phyloP scores from a whole-genome alignment of 805 yeast species.

The Candida michaelii region DNA sequence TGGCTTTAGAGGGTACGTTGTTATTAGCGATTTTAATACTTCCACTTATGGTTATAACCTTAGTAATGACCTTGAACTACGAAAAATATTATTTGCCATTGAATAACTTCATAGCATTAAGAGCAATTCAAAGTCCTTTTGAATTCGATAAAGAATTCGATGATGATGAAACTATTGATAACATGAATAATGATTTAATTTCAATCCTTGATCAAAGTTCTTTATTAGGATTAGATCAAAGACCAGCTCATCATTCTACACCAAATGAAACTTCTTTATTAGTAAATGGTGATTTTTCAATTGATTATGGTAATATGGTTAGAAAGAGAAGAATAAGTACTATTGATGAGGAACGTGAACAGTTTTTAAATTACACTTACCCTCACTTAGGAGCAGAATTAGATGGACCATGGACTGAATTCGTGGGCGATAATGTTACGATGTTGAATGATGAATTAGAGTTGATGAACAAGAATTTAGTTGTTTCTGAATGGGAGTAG shows the following conservation, averaged over 20 bases:
- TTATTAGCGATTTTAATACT: slow-evolving; percentile 46
- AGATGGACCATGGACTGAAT: slow-evolving; percentile 60
- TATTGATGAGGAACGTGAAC: slow-evolving; percentile 58
- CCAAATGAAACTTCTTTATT: slow-evolving; percentile 23
- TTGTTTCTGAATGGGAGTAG: slow-evolving; percentile 40
- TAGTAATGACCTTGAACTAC: slow-evolving; percentile 48
- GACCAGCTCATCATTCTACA: not conserved
- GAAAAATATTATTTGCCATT: slow-evolving; percentile 56
- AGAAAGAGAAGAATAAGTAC: slow-evolving; percentile 46
- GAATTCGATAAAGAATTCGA: slow-evolving; percentile 43
- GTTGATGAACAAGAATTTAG: slow-evolving; percentile 25
- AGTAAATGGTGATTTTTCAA: slow-evolving; percentile 18
- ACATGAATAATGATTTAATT: not conserved
- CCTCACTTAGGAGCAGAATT: slow-evolving; percentile 48
- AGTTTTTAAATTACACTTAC: slow-evolving; percentile 48
- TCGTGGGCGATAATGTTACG: slow-evolving; percentile 48
- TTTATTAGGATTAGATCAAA: not conserved
- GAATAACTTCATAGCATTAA: slow-evolving; percentile 54
- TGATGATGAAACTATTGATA: slow-evolving; percentile 24
- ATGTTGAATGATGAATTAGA: slow-evolving; percentile 11
- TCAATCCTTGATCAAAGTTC: slow-evolving; percentile 10
- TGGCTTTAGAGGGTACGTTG: slow-evolving; percentile 59
- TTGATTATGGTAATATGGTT: slow-evolving; percentile 10
- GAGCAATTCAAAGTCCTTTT: slow-evolving; percentile 50
- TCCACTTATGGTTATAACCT: slow-evolving; percentile 50